Evolutionary conservation across 768 basidiomycete species (phyloP), one percentile per base, ranked within the genome.

Genomic region (Panus rudis): DNA sequence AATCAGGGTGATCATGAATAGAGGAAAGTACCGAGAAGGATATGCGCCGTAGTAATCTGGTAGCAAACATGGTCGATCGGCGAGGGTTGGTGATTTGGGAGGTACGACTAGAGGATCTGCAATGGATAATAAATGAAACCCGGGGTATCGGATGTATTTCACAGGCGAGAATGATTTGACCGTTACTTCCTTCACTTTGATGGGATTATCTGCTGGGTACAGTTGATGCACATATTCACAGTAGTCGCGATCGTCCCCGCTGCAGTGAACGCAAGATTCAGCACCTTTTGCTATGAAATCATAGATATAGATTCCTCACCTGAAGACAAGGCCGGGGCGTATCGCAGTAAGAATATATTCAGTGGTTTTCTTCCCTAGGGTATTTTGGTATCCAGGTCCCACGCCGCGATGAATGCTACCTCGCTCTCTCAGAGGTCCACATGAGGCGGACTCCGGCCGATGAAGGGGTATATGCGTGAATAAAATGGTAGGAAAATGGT

Each of bases 191-290:
- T 81, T 80, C 33, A 82, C 67, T 3, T 55, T 46, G 34, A 43
- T 27, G 27, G 28, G 48, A 30, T 40, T 37, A 33, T 60, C 55
- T 16, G 52, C 48, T n/a, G 48, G 52, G 3, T 60, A 55, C 7
- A 66, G 50, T 25, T 64, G 63, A 59, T 88, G 86, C 19, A 62
- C 64, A 53, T 83, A 73, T 51, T 90, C 87, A 55, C 92, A 97
- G 54, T 88, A 88, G 62, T 96, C 92, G 39, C 89, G 85, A 60
- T 94, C 88, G 63, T 97, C 91, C 5, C 82, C 92, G 55, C 87
- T 88, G 49, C 16, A 31, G 20, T n/a, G 41, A 30, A n/a, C 24
- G 37, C 4, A 7, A n/a, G 35, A 24, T n/a, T 20, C n/a, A n/a
- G n/a, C n/a, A n/a, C n/a, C n/a, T n/a, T n/a, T n/a, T n/a, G n/a